Conservation (phyloP, 2,329 filamentous ascomycete species). For the Metarhizium anisopliae region DNA sequence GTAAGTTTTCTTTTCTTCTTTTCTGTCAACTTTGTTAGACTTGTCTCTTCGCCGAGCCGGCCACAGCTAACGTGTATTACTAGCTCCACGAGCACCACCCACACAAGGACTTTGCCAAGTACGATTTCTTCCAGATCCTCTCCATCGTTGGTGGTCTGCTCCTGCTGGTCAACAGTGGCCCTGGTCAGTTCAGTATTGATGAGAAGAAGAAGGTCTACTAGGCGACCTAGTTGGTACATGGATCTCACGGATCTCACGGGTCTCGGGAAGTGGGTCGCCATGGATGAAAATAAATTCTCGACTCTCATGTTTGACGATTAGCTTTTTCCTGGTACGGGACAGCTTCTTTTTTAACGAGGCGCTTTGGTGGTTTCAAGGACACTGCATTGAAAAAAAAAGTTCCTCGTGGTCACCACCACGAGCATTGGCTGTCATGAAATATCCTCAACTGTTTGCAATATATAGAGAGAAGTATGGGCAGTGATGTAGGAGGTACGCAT, state of each 20-base stretch:
- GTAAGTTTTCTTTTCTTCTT: constrained; percentile 43
- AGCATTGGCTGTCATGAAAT: constrained; percentile 9
- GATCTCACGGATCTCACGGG: background rate
- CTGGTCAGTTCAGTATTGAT: constrained; percentile 94
- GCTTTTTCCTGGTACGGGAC: background rate
- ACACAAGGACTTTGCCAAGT: constrained; percentile 99
- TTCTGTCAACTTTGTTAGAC: background rate
- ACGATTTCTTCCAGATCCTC: constrained; percentile 99
- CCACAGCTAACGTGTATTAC: background rate
- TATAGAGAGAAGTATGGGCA: constrained; percentile 1
- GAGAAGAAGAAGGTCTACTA: constrained; percentile 99
- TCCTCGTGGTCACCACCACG: constrained; percentile 2
- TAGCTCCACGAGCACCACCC: constrained; percentile 96
- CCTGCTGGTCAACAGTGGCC: constrained; percentile 96
- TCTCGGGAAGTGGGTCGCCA: background rate
- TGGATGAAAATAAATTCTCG: constrained; percentile 11
- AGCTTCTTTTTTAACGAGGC: background rate
- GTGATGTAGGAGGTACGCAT: background rate
- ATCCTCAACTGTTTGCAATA: constrained; percentile 1
- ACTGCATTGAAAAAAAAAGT: constrained; percentile 4
- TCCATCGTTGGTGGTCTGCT: constrained; percentile 96
- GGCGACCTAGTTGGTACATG: background rate
- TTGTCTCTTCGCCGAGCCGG: too few species aligned
- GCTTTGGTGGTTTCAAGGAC: background rate
- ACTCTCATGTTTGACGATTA: background rate